Conservation (phyloP, 2,329 filamentous ascomycete species). For the Emmonsiellopsis sp. region DNA sequence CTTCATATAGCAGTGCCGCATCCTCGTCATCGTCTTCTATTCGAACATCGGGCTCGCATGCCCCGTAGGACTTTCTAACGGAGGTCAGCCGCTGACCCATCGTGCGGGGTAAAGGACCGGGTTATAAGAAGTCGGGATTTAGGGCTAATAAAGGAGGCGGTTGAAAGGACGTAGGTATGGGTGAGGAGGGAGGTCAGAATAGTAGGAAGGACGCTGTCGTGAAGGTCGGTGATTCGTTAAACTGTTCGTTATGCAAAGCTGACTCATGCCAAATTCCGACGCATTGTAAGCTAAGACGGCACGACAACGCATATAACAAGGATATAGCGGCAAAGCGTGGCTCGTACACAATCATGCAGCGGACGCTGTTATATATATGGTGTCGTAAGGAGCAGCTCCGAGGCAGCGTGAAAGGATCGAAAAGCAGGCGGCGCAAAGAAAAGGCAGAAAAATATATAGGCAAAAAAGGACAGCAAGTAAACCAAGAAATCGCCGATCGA, state of each 20-base stretch:
- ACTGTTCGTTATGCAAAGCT: background rate
- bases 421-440: background rate
- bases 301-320: background rate
- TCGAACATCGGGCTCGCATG: conserved; percentile 10
- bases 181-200: background rate
- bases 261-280: background rate
- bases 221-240: background rate
- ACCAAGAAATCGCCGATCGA: background rate
- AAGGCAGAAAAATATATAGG: background rate
- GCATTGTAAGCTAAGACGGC: too few relatives aligned
- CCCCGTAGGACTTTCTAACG: conserved; percentile 10
- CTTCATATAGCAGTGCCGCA: conserved; percentile 9
- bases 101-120: background rate
- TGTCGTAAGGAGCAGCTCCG: background rate
- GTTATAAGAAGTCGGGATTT: background rate
- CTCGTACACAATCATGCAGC: background rate
- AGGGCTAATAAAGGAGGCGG: background rate
- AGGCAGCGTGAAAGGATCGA: background rate
- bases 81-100: conserved; percentile 8
- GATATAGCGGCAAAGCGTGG: background rate
- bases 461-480: background rate
- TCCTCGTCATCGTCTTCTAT: conserved; percentile 8
- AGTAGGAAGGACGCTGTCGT: background rate
- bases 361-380: background rate
- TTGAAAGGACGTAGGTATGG: background rate